phyloP scores from a whole-genome alignment of 2,329 filamentous ascomycete genomes.

The Colletotrichum destructivum region DNA sequence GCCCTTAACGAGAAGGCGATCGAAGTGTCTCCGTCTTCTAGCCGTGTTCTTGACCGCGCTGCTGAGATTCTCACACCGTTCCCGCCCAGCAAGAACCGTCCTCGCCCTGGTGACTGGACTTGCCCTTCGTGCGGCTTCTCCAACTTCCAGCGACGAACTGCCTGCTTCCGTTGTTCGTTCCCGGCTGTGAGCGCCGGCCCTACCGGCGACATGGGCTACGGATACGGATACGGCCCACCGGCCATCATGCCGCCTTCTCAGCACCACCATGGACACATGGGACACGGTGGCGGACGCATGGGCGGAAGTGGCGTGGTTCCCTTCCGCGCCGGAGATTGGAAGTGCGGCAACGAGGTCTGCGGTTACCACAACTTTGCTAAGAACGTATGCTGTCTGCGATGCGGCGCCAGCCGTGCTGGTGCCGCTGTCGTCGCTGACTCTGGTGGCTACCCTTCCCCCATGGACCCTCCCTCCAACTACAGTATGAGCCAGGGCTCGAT shows the following conservation, averaged over 20 bases:
- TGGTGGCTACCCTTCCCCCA: slow-evolving; percentile 88
- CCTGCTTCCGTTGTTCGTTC: slow-evolving; percentile 99
- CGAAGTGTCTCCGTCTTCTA: slow-evolving; percentile 98
- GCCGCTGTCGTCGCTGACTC: slow-evolving; percentile 96
- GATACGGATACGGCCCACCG: slow-evolving; percentile 80
- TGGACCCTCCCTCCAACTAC: slow-evolving; percentile 88
- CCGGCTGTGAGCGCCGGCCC: slow-evolving; percentile 90
- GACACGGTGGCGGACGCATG: slow-evolving; percentile 77
- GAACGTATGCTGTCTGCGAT: slow-evolving; percentile 97
- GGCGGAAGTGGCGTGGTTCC: slow-evolving; percentile 90
- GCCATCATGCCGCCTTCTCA: slow-evolving; percentile 85
- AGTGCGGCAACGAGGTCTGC: slow-evolving; percentile 97
- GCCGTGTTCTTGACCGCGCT: slow-evolving; percentile 93
- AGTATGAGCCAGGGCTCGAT: slow-evolving; percentile 92
- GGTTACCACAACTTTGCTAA: slow-evolving; percentile 99
- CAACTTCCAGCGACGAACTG: slow-evolving; percentile 98
- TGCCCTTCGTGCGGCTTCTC: slow-evolving; percentile 99
- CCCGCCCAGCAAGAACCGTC: slow-evolving; percentile 98
- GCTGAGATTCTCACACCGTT: slow-evolving; percentile 97
- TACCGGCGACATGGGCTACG: slow-evolving; percentile 71
- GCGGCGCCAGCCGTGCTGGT: slow-evolving; percentile 92
- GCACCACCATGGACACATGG: slow-evolving; percentile 71
- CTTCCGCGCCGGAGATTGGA: slow-evolving; percentile 99
- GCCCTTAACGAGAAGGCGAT: slow-evolving; percentile 99
- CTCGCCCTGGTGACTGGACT: slow-evolving; percentile 97